Evolutionary conservation across 176 grass and related monocot genomes (phyloP).

Genomic region (Thalia dealbata): DNA sequence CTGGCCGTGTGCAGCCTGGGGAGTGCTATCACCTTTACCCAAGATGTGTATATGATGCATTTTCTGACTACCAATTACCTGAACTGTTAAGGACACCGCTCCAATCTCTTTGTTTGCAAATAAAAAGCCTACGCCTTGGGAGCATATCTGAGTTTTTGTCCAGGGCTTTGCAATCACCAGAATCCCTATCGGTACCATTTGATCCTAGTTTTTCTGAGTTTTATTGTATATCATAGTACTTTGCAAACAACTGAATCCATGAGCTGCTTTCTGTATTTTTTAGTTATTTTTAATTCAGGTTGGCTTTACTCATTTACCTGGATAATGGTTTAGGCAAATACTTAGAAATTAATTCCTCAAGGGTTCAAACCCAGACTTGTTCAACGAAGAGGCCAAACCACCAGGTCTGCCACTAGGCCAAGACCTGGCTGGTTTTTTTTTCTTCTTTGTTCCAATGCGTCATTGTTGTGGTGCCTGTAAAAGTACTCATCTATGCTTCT

Average conservation of each 20-base stretch:
- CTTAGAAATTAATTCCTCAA: background rate
- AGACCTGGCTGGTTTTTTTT: background rate
- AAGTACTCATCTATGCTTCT: background rate
- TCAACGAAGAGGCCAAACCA: background rate
- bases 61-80: slow-evolving; percentile 91
- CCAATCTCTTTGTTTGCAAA: slow-evolving; percentile 98
- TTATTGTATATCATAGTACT: background rate
- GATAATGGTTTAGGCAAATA: background rate
- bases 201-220: background rate
- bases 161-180: slow-evolving; percentile 93
- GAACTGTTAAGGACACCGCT: slow-evolving; percentile 93
- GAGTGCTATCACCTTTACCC: slow-evolving; percentile 98
- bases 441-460: background rate
- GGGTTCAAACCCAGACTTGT: background rate
- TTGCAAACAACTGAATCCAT: background rate
- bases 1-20: slow-evolving; percentile 86
- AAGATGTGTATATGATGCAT: slow-evolving; percentile 74
- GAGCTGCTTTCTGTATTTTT: background rate
- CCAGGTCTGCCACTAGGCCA: background rate
- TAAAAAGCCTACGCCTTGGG: slow-evolving; percentile 89
- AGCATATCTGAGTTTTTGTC: slow-evolving; percentile 95
- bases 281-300: no score
- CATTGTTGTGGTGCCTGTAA: background rate
- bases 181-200: slow-evolving; percentile 72
- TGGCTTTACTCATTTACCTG: background rate